Evolutionary conservation across 1,139 yeast species (phyloP), one percentile per base, ranked within the genome.

Genomic region (Saccharomyces pastorianus): DNA sequence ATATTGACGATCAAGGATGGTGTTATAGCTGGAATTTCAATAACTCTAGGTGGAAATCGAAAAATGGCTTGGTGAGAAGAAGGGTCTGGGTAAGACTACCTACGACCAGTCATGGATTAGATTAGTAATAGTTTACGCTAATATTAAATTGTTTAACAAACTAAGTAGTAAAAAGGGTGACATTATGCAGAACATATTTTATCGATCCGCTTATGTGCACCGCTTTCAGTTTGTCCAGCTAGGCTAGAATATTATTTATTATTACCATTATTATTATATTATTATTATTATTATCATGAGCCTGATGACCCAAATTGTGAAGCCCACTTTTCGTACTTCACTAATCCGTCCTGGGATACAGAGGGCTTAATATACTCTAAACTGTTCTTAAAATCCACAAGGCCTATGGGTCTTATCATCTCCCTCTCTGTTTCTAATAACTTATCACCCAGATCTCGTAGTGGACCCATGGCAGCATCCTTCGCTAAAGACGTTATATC

Each of bases 401-500:
- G 72, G 46, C 79, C 78, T 58, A 95, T 83, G 0, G 97, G 86
- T 55, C 99, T 74, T 56, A 95, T 91, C 59, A 84, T 85, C 53
- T 88, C 96, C 25, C 93, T 85, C 6, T 93, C 88, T 0, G 97
- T 91, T 61, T 83, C 80, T 58, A 95, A 75, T 57, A 95, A 76
- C 54, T 88, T 84, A 59, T 93, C 98, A 2, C 99, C 99, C 34
- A 93, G 76, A 32, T 91, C 85, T 60, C 99, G 76, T 54, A 95
- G 73, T 1, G 99, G 99, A 0, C 98, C 97, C 97, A 93, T 91
- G 1, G 99, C 99, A 2, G 97, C 95, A 70, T 93, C 99, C 69
- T 93, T 93, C 1, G 98, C 96, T 61, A 93, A 74, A 0, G 98
- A 96, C 0, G 98, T 93, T 54, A 93, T 81, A 71, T 93, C 99